Evolutionary conservation across 2,329 filamentous ascomycete genomes (phyloP).

Genomic region (Cladosporium sphaerospermum): DNA sequence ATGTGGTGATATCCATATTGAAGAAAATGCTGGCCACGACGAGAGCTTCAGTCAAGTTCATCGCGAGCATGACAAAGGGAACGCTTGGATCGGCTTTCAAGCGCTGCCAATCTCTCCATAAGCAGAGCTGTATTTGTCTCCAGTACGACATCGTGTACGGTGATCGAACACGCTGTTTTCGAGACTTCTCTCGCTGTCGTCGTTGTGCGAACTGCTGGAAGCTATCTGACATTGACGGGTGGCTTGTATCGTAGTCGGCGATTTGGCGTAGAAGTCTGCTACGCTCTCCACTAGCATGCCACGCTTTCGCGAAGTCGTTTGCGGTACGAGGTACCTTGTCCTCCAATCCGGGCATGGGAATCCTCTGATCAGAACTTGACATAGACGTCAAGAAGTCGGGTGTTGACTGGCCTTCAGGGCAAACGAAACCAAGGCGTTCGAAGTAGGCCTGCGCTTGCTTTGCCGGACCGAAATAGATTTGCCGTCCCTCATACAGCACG

Average conservation of each 20-base stretch:
- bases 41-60: slow-evolving; percentile 65
- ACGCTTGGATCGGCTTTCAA: slow-evolving; percentile 67
- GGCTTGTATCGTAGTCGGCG: slow-evolving; percentile 41
- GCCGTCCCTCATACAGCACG: slow-evolving; percentile 61
- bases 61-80: slow-evolving; percentile 57
- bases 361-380: slow-evolving; percentile 55
- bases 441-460: slow-evolving; percentile 64
- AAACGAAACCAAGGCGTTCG: slow-evolving; percentile 62
- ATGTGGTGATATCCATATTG: slow-evolving; percentile 56
- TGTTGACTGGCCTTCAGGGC: slow-evolving; percentile 64
- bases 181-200: slow-evolving; percentile 35
- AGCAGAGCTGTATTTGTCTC: slow-evolving; percentile 68
- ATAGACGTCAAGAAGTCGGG: slow-evolving; percentile 70
- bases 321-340: slow-evolving; percentile 55
- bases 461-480: slow-evolving; percentile 64
- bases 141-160: slow-evolving; percentile 70
- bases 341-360: slow-evolving; percentile 50
- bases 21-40: slow-evolving; percentile 73
- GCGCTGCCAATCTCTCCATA: slow-evolving; percentile 69
- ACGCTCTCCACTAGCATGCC: slow-evolving; percentile 40
- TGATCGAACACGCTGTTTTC: slow-evolving; percentile 52
- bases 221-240: slow-evolving; percentile 39
- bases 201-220: slow-evolving; percentile 37
- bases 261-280: slow-evolving; percentile 40
- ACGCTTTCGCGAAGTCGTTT: slow-evolving; percentile 55